Base-by-base conservation (phyloP, 2,329 filamentous ascomycete genomes). In the Ceratocystis cubensis region DNA sequence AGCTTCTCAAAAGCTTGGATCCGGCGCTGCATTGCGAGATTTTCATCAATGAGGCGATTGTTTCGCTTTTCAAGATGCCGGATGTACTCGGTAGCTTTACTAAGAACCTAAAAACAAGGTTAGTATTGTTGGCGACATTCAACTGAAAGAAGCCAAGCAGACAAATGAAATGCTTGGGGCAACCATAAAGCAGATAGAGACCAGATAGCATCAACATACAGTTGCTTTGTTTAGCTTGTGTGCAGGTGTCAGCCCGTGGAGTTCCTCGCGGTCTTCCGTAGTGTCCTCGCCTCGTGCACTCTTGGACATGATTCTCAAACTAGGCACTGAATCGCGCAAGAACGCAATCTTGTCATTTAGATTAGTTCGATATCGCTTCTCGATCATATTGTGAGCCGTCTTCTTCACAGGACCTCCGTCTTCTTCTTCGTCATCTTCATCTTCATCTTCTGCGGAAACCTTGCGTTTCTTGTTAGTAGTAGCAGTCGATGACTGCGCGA, bases 211-310 rank as follows among this genome's bases (percentile, higher is more conserved):
- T 17, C 7, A 44, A 68, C 69, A 57, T 76, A 86, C 91, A 1
- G 92, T 96, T n/a, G 93, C 93, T 76, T 97, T 97, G 79, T 97
- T 97, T 33, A 96, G 80, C 75, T 97, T 97, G 77, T 95, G 92
- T 5, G 91, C 91, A 0, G 91, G 89, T 1, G 91, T 88, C 64
- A 94, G 78, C 64, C 91, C 91, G 71, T 95, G 87, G 17, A 88
- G 80, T 67, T 94, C 89, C 70, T 95, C 89, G 45, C 88, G 84
- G 70, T 93, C 89, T 68, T 87, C 86, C 0, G 84, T 85, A 0
- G 85, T 79, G 69, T 89, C 87, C 71, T 88, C 86, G 48, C 84
- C 87, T 67, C 79, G 79, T 61, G 82, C 83, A 71, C 82, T 87
- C 77, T 89, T 90, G 46, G 86, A 85, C 84, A 92, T 90, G 71